phyloP scores from a whole-genome alignment of 2,329 filamentous ascomycete genomes.

The Aspergillus ustus region DNA sequence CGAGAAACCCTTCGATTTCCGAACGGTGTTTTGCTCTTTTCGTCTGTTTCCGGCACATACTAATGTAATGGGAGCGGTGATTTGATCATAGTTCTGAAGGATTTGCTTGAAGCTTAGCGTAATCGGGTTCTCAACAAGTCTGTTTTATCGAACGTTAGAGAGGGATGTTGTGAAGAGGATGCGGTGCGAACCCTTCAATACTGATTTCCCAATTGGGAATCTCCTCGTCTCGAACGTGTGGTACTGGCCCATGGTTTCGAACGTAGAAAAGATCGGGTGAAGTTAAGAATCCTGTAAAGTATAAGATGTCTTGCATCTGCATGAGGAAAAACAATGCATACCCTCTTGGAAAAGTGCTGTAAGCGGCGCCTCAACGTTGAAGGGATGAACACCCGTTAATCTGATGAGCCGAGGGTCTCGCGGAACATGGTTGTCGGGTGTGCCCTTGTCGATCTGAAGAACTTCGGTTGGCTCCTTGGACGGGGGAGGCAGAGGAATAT shows the following conservation, averaged over 20 bases:
- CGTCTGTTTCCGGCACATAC: slow-evolving; percentile 91
- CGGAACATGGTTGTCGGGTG: slow-evolving; percentile 79
- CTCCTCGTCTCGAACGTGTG: slow-evolving; percentile 71
- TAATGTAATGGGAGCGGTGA: slow-evolving; percentile 84
- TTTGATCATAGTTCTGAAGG: slow-evolving; percentile 74
- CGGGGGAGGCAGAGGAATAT: slow-evolving; percentile 72
- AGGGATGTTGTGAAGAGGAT: neutral
- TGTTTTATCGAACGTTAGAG: slow-evolving; percentile 30
- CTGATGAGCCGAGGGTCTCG: slow-evolving; percentile 82
- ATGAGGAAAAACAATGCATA: slow-evolving; percentile 18
- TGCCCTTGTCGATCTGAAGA: slow-evolving; percentile 76
- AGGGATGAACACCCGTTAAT: slow-evolving; percentile 85
- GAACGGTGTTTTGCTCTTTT: slow-evolving; percentile 89
- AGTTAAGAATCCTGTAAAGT: slow-evolving; percentile 73
- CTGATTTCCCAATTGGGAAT: slow-evolving; percentile 80
- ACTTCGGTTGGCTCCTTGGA: slow-evolving; percentile 63
- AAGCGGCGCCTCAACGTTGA: slow-evolving; percentile 86
- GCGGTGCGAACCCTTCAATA: slow-evolving; percentile 66
- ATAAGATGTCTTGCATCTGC: neutral
- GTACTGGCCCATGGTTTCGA: slow-evolving; percentile 85
- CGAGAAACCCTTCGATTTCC: slow-evolving; percentile 91
- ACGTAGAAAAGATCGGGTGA: slow-evolving; percentile 90
- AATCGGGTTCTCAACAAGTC: slow-evolving; percentile 77
- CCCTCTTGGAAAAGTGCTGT: slow-evolving; percentile 72
- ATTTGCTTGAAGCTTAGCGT: slow-evolving; percentile 74